Evolutionary conservation across 805 yeast species (phyloP), one percentile per base, ranked within the genome.

Genomic region (Wickerhamiella musiphila): DNA sequence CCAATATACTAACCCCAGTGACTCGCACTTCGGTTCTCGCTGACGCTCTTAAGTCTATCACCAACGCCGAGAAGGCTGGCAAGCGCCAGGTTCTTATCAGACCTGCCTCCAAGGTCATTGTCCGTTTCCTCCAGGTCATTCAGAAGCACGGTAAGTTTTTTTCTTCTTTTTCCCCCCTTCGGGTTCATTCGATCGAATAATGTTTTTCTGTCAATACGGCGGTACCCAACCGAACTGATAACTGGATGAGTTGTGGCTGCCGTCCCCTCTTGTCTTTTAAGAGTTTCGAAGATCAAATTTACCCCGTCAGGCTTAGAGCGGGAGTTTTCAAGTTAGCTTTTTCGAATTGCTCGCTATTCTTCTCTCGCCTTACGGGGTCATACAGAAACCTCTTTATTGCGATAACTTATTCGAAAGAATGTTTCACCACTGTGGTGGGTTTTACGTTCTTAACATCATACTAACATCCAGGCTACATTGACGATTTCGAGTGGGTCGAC

Each of bases 41-140:
- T 61, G 95, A 84, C 70, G 95, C 95, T 61, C 77, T 84, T 57
- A 84, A 84, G 69, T 76, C 94, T 56, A 84, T 84, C 68, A 82
- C 83, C 90, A 84, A 84, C 67, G 95, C 95, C 68, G 94, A 84
- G 70, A 84, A 83, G 70, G 76, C 94, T 67, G 95, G 95, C 67
- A 84, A 84, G 74, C 79, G 95, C 70, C 95, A 84, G 71, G 95
- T 84, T 56, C 67, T 84, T 62, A 78, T 84, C 68, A 79, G 94
- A 75, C 95, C 95, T 50, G 82, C 95, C 35, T 84, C 94, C 60
- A 84, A 84, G 78, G 95, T 84, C 56, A 83, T 84, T 70, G 73
- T 84, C 77, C 84, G 82, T 69, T 84, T 82, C 70, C 72, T 84
- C 64, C 71, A 81, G 58, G 95, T 84, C 54, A 83, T 84, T 79